A percentile compares a stretch with the other conserved stretches of the same genome.
phyloP scores from a whole-genome alignment of 2,329 filamentous ascomycete species.

The Ilyonectria destructans region DNA sequence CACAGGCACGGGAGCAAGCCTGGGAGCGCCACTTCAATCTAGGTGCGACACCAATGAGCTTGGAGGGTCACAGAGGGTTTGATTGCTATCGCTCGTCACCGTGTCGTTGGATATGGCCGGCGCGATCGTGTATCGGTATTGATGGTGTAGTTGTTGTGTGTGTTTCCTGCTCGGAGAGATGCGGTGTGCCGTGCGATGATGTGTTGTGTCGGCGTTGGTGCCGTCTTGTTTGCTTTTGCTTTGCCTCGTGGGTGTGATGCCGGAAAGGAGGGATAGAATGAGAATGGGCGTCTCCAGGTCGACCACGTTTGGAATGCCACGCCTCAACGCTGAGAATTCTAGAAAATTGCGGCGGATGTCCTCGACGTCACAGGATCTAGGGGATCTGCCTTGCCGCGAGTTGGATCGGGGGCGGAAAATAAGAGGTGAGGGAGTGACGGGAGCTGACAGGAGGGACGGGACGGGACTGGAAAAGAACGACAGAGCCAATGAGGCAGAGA shows the following conservation, averaged over 20 bases:
- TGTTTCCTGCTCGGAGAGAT: conserved; percentile 22
- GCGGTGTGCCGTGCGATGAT: conserved; percentile 11
- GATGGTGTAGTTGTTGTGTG: conserved; percentile 21
- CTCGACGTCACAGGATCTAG: conserved; percentile 29
- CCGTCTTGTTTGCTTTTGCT: conserved; percentile 18
- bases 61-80: conserved; percentile 29
- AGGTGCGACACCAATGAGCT: conserved; percentile 42
- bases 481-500: conserved; percentile 37
- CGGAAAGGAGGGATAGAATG: conserved; percentile 35
- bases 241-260: conserved; percentile 9
- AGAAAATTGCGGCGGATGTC: conserved; percentile 28
- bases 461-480: conserved; percentile 29
- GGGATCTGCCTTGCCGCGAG: conserved; percentile 18
- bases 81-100: conserved; percentile 41
- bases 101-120: conserved; percentile 34
- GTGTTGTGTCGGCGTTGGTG: conserved; percentile 25
- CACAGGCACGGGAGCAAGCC: conserved; percentile 40
- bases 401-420: conserved; percentile 33
- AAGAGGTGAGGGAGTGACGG: conserved; percentile 38
- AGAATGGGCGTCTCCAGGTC: conserved; percentile 40
- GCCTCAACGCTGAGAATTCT: conserved; percentile 33
- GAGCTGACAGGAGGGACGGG: conserved; percentile 38
- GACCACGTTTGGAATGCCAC: conserved; percentile 45
- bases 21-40: conserved; percentile 47
- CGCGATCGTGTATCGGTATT: conserved; percentile 26